These are phyloP conservation scores for Mycosarcoma mackinlayi DNA, from an alignment of 1,284 basidiomycete genomes.

Conservation along the genomic window DNA sequence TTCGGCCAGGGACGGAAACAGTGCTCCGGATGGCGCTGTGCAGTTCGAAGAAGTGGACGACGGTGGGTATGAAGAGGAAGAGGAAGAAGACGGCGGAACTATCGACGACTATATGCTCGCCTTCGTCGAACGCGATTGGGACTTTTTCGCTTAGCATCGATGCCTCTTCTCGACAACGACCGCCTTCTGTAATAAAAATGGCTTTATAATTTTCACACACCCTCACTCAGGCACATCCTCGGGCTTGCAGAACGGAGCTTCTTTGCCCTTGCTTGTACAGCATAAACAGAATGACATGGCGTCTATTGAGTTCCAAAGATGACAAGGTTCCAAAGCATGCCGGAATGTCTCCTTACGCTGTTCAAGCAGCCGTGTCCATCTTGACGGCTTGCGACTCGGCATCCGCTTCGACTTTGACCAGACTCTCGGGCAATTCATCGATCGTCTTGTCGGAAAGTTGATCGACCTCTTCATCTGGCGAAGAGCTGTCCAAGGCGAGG, in stretches of 20 bases:
- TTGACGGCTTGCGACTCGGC: not conserved
- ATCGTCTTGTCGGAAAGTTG: constrained; percentile 19
- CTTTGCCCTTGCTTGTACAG: too few species aligned
- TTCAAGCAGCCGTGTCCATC: constrained; percentile 15
- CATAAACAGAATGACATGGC: too few species aligned
- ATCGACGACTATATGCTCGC: constrained; percentile 88
- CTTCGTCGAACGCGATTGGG: constrained; percentile 79
- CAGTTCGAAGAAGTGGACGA: constrained; percentile 71
- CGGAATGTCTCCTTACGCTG: too few species aligned
- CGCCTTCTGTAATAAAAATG: not conserved
- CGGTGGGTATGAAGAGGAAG: constrained; percentile 70
- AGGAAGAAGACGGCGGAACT: constrained; percentile 76
- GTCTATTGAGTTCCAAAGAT: too few species aligned
- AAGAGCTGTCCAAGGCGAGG: constrained; percentile 22
- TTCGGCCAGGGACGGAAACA: not conserved
- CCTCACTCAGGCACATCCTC: not conserved
- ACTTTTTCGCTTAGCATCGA: constrained; percentile 73
- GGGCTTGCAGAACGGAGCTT: too few species aligned
- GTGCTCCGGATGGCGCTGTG: constrained; percentile 68
- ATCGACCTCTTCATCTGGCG: constrained; percentile 4
- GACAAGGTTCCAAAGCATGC: too few species aligned
- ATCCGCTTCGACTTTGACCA: not conserved
- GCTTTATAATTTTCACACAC: not conserved
- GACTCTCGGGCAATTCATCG: constrained; percentile 8
- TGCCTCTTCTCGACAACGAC: not conserved